Conservation (phyloP, 768 basidiomycete species). For the Kwoniella newhampshirensis region DNA sequence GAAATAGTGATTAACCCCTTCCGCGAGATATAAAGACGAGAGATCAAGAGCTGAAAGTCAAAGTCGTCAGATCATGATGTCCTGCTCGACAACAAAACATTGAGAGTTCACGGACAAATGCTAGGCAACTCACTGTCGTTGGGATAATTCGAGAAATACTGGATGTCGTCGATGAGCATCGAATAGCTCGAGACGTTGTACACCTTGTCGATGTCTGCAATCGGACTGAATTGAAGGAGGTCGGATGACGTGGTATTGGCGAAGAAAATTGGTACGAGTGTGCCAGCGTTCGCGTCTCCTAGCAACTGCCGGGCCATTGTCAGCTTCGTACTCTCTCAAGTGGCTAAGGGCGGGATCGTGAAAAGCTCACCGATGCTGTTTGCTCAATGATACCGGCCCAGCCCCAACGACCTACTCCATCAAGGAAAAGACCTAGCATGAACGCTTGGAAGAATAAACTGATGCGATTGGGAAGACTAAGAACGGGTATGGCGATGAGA, state of each 20-base stretch:
- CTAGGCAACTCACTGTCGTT: constrained; percentile 16
- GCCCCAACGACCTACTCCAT: constrained; percentile 46
- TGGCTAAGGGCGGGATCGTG: not conserved
- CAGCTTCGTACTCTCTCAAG: not conserved
- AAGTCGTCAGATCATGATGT: not conserved
- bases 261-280: constrained; percentile 22
- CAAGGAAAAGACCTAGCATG: constrained; percentile 40
- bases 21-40: constrained; percentile 2
- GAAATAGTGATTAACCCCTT: constrained; percentile 34
- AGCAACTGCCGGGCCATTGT: constrained; percentile 1
- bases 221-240: constrained; percentile 6
- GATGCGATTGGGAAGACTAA: constrained; percentile 39
- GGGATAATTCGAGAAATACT: constrained; percentile 16
- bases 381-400: constrained; percentile 41
- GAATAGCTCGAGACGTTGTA: constrained; percentile 28
- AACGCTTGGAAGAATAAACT: constrained; percentile 38
- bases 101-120: not conserved
- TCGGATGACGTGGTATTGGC: constrained; percentile 17
- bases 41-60: not conserved
- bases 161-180: constrained; percentile 38
- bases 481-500: constrained; percentile 34
- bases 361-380: constrained; percentile 28
- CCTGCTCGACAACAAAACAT: constrained; percentile 4
- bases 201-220: not conserved
- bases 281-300: constrained; percentile 16